Base-by-base conservation (phyloP, 306 rosid genomes). In the Cucurbita moschata region DNA sequence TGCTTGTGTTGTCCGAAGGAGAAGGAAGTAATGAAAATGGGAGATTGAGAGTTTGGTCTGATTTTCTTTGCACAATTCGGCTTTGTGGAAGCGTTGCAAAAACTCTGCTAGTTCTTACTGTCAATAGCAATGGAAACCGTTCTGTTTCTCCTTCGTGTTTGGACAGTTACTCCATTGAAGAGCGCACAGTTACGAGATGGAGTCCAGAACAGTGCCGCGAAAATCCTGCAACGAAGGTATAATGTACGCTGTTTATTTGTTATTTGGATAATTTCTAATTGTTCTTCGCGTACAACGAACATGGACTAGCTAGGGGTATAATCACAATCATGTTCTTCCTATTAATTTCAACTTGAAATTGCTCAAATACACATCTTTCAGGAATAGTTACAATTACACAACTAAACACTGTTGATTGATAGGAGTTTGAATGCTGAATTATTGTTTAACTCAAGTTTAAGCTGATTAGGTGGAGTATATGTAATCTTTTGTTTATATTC, bases 1-100 rank as follows among this genome's bases (percentile, higher is more conserved):
- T 91, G 71, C 86, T 91, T 61, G 91, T 91, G 75, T 74, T 81
- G 67, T 81, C 85, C 3, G 87, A 77, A 77, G 86, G 74, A 38
- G 80, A 56, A 23, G 56, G 21, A 40, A 74, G 70, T 19, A 76
- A 77, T 60, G 71, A 63, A 37, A 84, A 80, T 75, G 80, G 83
- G 66, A 84, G 97, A 71, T 58, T 91, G 77, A 83, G 75, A 72
- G 83, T 84, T 71, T 91, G 97, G 97, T 88, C 92, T 71, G 97
- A 88, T 80, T 49, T 83, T 80, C 88, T 82, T 77, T 83, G 96
- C 83, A 75, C 92, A 21, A 82, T 86, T 44, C 79, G 91, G 56
- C 83, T 88, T 42, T 82, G 92, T 61, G 81, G 89, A 65, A 86
- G 96, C 44, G 96, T 87, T 69, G 93, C 85, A 3, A 91, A 91